Evolutionary conservation across 306 rosid genomes (phyloP).

Genomic region (Quercus suber): DNA sequence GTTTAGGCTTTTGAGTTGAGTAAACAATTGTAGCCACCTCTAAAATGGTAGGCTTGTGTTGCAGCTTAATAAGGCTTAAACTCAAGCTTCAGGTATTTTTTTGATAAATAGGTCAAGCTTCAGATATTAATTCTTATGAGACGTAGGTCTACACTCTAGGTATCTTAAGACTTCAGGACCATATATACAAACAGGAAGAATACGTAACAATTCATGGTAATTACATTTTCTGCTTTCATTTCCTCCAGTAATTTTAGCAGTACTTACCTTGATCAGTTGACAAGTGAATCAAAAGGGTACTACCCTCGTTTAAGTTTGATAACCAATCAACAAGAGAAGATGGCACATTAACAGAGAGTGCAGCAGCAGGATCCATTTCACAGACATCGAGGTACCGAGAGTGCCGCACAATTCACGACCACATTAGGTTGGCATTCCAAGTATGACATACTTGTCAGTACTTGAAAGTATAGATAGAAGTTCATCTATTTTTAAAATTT

Average conservation of each 20-base stretch:
- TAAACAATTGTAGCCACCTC: not conserved
- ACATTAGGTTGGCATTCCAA: constrained; percentile 69
- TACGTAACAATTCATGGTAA: not conserved
- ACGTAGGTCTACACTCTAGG: not conserved
- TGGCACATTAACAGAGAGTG: constrained; percentile 77
- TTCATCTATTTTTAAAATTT: not conserved
- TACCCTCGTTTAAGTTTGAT: constrained; percentile 45
- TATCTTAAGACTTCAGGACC: not conserved
- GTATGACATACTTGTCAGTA: constrained; percentile 29
- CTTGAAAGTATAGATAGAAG: not conserved
- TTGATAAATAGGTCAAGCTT: not conserved
- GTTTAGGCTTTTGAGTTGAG: not conserved
- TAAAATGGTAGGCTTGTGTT: not conserved
- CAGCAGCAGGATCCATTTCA: constrained; percentile 68
- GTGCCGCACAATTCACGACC: constrained; percentile 83
- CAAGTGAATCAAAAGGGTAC: constrained; percentile 63
- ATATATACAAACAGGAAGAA: not conserved
- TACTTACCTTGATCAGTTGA: constrained; percentile 90
- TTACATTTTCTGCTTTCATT: not conserved
- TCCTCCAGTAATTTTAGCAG: not conserved
- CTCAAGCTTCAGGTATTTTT: not conserved
- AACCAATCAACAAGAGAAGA: constrained; percentile 75
- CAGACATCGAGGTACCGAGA: constrained; percentile 84
- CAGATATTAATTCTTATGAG: not conserved
- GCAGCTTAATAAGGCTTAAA: not conserved